Evolutionary conservation across 2,329 filamentous ascomycete genomes (phyloP), one percentile per base, ranked within the genome.

Genomic region (Waltergamsia citrina): DNA sequence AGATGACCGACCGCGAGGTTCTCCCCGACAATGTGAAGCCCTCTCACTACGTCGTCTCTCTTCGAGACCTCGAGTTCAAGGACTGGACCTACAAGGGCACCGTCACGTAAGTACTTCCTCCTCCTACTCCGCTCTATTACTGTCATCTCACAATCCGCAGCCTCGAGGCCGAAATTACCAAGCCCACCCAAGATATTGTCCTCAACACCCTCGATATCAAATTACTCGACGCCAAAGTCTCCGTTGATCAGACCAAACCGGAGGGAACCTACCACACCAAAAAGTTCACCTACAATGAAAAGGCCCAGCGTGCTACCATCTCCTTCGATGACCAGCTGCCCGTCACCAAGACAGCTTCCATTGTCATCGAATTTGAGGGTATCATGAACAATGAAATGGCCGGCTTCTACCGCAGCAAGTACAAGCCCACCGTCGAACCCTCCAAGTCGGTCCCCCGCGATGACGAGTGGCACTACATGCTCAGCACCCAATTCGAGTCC

Each of bases 401-500:
- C 38, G 87, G 88, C 26, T 94, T 94, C 68, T 94, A 92, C 61
- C 79, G 87, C 44, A 88, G 85, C 51, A 87, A 92, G 64, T 98
- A 98, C 63, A 94, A 86, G 67, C 85, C 88, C 14, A 63, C 73
- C 35, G 77, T 72, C 25, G 66, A 81, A 22, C 74, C 87, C 6
- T 73, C 83, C 31, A 65, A 78, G 27, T 87, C 85, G 10, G 87
- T 94, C 2, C 84, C 87, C 19, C 81, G 71, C 51, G 86, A 80
- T 43, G 68, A 69, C 30, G 69, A 78, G 48, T 74, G 69, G 52
- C 73, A 77, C 56, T 73, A 74, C 53, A 88, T 90, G 84, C 68
- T 94, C 59, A 94, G 85, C 65, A 98, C 92, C 32, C 92, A 98
- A 56, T 98, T 98, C 53, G 92, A 98, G 67, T 82, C 88, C 29